Conservation (phyloP, 2,329 filamentous ascomycete species). For the Akanthomyces muscarius region DNA sequence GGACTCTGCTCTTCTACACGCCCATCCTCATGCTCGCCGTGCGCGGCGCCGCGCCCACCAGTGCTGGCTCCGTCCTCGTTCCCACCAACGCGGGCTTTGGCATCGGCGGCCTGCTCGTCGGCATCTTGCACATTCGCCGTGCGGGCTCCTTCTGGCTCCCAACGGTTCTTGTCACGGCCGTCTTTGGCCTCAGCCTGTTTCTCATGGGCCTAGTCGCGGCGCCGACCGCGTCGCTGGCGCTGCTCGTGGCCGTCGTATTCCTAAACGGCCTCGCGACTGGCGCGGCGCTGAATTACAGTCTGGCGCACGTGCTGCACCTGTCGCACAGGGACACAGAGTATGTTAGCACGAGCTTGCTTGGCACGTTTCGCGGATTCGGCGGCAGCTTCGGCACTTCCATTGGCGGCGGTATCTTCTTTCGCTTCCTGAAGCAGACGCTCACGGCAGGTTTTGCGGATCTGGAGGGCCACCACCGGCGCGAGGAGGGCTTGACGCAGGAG, state of each 20-base stretch:
- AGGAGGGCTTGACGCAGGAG: constrained; percentile 27
- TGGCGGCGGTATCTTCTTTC: constrained; percentile 70
- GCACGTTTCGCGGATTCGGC: constrained; percentile 77
- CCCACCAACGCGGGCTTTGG: constrained; percentile 81
- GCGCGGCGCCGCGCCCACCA: constrained; percentile 62
- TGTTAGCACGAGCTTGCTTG: constrained; percentile 69
- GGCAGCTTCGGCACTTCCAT: constrained; percentile 77
- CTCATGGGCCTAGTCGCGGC: constrained; percentile 53
- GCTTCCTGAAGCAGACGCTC: constrained; percentile 54
- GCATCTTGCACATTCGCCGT: constrained; percentile 70
- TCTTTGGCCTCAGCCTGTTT: constrained; percentile 60
- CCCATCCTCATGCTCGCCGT: constrained; percentile 78
- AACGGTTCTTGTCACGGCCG: constrained; percentile 53
- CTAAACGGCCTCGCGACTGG: constrained; percentile 70
- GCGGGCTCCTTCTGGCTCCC: constrained; percentile 69
- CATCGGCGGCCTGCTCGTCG: constrained; percentile 66
- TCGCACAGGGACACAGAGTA: constrained; percentile 64
- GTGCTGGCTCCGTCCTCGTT: constrained; percentile 71
- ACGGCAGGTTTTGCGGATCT: constrained; percentile 51
- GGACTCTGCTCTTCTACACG: constrained; percentile 75
- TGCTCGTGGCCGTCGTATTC: constrained; percentile 61
- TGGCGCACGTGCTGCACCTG: constrained; percentile 75
- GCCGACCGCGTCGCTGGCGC: constrained; percentile 42
- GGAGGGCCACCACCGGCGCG: constrained; percentile 33
- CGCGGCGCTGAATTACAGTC: constrained; percentile 71